Base-by-base conservation (phyloP, 2,329 filamentous ascomycete species). In the Trichothecium roseum region DNA sequence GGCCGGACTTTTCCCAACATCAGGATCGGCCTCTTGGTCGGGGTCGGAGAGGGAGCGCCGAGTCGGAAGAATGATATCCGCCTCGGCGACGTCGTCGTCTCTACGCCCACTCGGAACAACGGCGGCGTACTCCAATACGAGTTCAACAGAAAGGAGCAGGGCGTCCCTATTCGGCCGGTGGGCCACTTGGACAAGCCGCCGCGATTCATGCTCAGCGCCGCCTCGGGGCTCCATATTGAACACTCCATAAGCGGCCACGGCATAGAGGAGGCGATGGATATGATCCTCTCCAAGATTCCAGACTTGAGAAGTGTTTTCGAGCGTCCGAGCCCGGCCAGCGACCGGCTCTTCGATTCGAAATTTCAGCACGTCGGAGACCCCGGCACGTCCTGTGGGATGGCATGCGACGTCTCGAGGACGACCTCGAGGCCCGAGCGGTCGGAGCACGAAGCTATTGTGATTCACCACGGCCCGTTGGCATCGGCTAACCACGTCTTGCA, bases 1-100 rank as follows among this genome's bases (percentile, higher is more conserved):
- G 31, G 48, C 1, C 45, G 40, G 4, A 57, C 45, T 35, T 59
- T 56, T 27, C 47, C 48, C 1, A 45, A 50, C 6, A 27, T 61
- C 5, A 35, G 46, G 7, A 40, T 57, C 4, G 48, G 49, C 2
- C 34, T 59, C 4, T 45, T 60, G 40, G 55, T 59, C 2, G 56
- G 56, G 15, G 51, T 57, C 5, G 56, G 48, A 2, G 55, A 53
- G n/a, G 55, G 55, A 7, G 53, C 47, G 1, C 57, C 56, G 44
- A 62, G 35, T 32, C 2, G 36, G 32, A 2, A 5, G 6, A 32
- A 44, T 8, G 36, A 52, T 18, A 32, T 37, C 5, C 41, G 39
- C 1, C 39, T 45, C 1, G 42, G 42, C 4, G 42, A 43, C 24
- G 32, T 45, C 3, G 30, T 43, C 10, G 42, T 45, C n/a, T 18